These are phyloP conservation scores for Tephrocybe sp. DNA, from an alignment of 768 basidiomycete species.

Conservation along the genomic window DNA sequence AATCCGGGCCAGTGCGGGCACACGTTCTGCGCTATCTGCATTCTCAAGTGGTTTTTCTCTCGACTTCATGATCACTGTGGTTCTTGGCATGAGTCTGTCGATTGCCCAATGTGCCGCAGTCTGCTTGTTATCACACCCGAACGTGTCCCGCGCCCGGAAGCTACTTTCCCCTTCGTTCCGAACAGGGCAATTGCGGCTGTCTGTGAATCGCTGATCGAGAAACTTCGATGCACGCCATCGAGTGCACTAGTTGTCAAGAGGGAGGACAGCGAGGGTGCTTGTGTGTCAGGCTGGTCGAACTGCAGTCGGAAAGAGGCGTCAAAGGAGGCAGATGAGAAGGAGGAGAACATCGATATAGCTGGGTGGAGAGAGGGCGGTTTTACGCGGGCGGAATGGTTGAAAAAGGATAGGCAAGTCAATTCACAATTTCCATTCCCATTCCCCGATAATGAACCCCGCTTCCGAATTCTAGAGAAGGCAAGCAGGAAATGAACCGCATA, in stretches of 20 bases:
- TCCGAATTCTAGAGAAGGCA: slow-evolving; percentile 44
- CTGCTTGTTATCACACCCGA: slow-evolving; percentile 51
- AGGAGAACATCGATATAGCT: slow-evolving; percentile 33
- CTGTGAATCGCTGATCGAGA: slow-evolving; percentile 50
- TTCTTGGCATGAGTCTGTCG: slow-evolving; percentile 64
- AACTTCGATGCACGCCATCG: slow-evolving; percentile 36
- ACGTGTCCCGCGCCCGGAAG: slow-evolving; percentile 43
- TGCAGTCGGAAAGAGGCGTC: slow-evolving; percentile 30
- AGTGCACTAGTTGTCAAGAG: slow-evolving; percentile 37
- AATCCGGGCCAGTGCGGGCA: slow-evolving; percentile 61
- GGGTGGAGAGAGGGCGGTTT: slow-evolving; percentile 54
- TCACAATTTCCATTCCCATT: slow-evolving; percentile 6
- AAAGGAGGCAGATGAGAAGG: slow-evolving; percentile 34
- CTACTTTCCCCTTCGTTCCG: slow-evolving; percentile 61
- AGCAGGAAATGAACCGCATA: slow-evolving; percentile 51
- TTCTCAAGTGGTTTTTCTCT: slow-evolving; percentile 69
- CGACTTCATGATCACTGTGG: slow-evolving; percentile 61
- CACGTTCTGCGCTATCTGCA: slow-evolving; percentile 65
- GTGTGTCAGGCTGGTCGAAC: slow-evolving; percentile 30
- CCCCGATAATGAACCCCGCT: slow-evolving; percentile 7
- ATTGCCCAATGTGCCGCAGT: slow-evolving; percentile 66
- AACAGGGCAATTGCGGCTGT: slow-evolving; percentile 55
- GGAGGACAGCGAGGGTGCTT: slow-evolving; percentile 38
- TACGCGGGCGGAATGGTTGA: slow-evolving; percentile 54
- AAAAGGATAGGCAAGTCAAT: slow-evolving; percentile 47